Conservation (phyloP, 192 early-diverging fungal species). For the Podila verticillata region DNA sequence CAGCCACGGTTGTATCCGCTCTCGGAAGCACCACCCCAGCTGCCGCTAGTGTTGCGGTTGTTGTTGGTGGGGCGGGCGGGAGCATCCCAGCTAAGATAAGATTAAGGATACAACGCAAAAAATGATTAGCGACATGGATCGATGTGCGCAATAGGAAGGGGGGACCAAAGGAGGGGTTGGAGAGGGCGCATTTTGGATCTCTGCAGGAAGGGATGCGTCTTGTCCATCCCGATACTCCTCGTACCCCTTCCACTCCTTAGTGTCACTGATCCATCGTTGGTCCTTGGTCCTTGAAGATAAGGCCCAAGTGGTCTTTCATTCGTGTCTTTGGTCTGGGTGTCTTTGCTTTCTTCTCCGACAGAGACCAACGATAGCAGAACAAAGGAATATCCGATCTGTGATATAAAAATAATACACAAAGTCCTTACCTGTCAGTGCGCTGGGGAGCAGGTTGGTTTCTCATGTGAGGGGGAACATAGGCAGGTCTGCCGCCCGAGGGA, state of each 20-base stretch:
- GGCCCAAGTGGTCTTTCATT: too few relatives aligned
- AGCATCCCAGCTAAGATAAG: slow-evolving; percentile 38
- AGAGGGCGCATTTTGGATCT: too few relatives aligned
- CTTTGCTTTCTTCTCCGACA: too few relatives aligned
- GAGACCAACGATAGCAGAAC: too few relatives aligned
- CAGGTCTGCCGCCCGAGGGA: slow-evolving; percentile 46
- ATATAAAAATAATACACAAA: too few relatives aligned
- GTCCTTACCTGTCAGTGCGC: slow-evolving; percentile 8
- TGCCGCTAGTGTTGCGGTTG: slow-evolving; percentile 12
- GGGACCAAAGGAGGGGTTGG: not conserved
- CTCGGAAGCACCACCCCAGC: slow-evolving; percentile 54
- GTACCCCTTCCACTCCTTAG: too few relatives aligned
- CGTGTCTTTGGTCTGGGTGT: too few relatives aligned
- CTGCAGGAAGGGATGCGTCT: too few relatives aligned
- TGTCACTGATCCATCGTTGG: too few relatives aligned
- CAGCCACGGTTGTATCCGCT: slow-evolving; percentile 52
- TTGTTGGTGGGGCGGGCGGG: slow-evolving; percentile 15
- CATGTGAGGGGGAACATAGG: slow-evolving; percentile 78
- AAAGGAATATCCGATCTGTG: too few relatives aligned
- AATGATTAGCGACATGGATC: not conserved
- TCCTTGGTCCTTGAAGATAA: too few relatives aligned
- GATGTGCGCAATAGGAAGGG: not conserved
- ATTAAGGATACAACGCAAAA: not conserved
- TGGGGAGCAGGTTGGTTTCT: slow-evolving; percentile 52
- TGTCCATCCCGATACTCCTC: too few relatives aligned